Evolutionary conservation across 352 stramenopile genomes (phyloP), one percentile per base, ranked within the genome.

Genomic region (Phytophthora aleatoria): DNA sequence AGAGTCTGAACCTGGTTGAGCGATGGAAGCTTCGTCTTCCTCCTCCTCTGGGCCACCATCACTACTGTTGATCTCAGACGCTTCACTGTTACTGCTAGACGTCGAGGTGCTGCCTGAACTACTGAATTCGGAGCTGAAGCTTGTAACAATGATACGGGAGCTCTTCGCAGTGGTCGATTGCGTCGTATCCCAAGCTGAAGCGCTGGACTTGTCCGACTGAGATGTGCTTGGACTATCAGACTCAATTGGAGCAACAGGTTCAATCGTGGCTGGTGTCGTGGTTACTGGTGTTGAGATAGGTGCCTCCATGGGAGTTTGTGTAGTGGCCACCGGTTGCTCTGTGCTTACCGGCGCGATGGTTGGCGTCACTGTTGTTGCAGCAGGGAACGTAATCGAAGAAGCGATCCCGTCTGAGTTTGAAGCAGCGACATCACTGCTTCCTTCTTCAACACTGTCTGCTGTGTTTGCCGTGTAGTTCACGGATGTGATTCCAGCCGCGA

Each of bases 1-100:
- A 4, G 80, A 87, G 56, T 74, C 76, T 5, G 69, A 60, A n/a
- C 63, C 47, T 11, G 80, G 75, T 2, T 77, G 73, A 1, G 75
- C 66, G 24, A 81, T 76, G 20, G 57, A 59, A 15, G 48, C 26
- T 20, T 63, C 61, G 4, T 24, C 52, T 9, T 47, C 38, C 11
- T 74, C 56, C 27, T 26, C 7, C 13, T 26, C 39, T 5, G 15
- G 5, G 8, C 10, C 42, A 30, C 10, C 42, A 30, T 13, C n/a
- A 30, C 10, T 27, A 30, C 28, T 20, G 58, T 20, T 13, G 50
- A 39, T 2, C 12, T 43, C 16, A 15, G 31, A 39, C 45, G 12
- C 27, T 28, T 48, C 57, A n/a, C 24, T 26, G 35, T 42, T 28
- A 50, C 16, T 59, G 50, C 1, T 31, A 48, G 30, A 44, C 28